A percentile compares a stretch with the other conserved stretches of the same genome.
These are phyloP conservation scores for Ophiostoma montium DNA, from an alignment of 2,329 filamentous ascomycete genomes.

Conservation along the genomic window DNA sequence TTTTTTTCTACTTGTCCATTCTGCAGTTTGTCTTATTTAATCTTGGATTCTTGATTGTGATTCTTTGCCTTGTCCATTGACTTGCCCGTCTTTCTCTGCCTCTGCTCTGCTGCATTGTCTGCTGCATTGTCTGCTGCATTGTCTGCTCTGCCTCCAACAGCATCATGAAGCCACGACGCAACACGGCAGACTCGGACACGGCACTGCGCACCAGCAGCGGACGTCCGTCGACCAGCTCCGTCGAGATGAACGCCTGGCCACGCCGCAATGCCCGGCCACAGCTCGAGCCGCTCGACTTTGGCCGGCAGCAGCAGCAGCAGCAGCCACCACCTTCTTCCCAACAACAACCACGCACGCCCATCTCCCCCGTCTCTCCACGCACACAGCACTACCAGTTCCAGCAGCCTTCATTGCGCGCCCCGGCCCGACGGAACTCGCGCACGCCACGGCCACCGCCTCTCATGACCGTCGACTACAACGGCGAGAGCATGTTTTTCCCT, in stretches of 20 bases:
- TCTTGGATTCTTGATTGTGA: background rate
- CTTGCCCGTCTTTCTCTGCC: background rate
- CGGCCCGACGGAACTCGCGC: background rate
- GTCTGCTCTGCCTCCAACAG: background rate
- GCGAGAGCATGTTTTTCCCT: conserved; percentile 6
- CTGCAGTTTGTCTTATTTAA: too few species aligned
- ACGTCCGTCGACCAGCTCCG: background rate
- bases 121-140: background rate
- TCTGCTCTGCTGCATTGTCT: background rate
- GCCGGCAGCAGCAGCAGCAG: background rate
- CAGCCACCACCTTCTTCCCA: background rate
- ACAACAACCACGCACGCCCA: background rate
- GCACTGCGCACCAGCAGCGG: background rate
- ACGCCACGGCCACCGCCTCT: background rate
- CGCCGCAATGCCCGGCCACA: background rate
- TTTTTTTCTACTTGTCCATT: too few species aligned
- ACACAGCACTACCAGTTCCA: background rate
- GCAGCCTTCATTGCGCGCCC: background rate
- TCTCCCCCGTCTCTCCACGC: background rate
- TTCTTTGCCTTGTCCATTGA: background rate
- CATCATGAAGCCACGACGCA: conserved; percentile 4
- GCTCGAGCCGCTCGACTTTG: background rate
- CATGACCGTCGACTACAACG: conserved; percentile 1
- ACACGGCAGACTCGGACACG: conserved; percentile 5
- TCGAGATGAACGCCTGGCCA: background rate